Evolutionary conservation across 192 early-diverging fungal species (phyloP).

Genomic region (Entomortierella beljakovae): DNA sequence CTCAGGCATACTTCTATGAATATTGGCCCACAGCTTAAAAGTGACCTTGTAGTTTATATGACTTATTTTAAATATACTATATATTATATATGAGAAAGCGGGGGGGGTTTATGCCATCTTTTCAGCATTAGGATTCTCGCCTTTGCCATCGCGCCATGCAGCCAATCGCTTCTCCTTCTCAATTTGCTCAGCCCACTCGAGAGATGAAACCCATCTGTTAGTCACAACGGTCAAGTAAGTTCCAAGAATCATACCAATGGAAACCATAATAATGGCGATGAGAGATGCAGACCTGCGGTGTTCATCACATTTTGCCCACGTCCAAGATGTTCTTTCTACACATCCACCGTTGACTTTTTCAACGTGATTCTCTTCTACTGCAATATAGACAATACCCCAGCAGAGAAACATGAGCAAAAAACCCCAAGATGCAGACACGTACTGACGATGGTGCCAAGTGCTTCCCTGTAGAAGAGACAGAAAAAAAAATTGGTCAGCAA

Average conservation of each 20-base stretch:
- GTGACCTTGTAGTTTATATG: too few species aligned
- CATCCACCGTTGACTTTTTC: conserved; percentile 31
- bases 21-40: too few species aligned
- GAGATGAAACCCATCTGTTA: conserved; percentile 15
- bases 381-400: conserved; percentile 48
- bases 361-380: conserved; percentile 15
- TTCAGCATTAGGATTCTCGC: conserved; percentile 35
- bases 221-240: conserved; percentile 28
- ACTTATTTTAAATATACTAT: too few species aligned
- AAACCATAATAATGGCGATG: conserved; percentile 19
- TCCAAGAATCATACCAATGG: conserved; percentile 18
- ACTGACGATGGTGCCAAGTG: conserved; percentile 47
- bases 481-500: too few species aligned
- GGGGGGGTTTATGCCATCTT: too few species aligned
- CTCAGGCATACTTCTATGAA: too few species aligned
- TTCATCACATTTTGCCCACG: conserved; percentile 10
- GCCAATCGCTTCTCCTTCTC: conserved; percentile 31
- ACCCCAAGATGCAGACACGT: conserved; percentile 40
- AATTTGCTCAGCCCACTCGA: conserved; percentile 43
- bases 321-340: conserved; percentile 7
- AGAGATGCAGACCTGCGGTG: conserved; percentile 13
- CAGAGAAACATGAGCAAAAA: conserved; percentile 47
- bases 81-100: too few species aligned
- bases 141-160: conserved; percentile 26
- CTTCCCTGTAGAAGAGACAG: conserved; percentile 7